A percentile compares a stretch with the other conserved stretches of the same genome.
phyloP scores from a whole-genome alignment of 352 stramenopile species.

The Phytopythium cucurbitacearum region DNA sequence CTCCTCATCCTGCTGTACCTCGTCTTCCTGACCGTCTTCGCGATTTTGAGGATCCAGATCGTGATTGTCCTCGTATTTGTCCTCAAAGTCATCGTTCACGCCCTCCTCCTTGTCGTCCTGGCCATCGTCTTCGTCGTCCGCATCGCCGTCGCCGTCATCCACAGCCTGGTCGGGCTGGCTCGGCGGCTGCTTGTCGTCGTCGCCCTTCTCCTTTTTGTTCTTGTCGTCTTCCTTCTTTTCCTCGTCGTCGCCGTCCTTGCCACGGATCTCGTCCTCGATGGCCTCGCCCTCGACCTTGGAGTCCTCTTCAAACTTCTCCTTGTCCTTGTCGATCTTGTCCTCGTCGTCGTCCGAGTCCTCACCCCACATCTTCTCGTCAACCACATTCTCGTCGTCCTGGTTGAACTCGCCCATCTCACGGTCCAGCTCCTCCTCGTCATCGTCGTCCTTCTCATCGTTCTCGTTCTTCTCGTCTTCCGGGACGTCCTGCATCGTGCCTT shows the following conservation, averaged over 20 bases:
- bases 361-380: conserved; percentile 99
- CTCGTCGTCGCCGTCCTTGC: conserved; percentile 87
- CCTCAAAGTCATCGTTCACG: conserved; percentile 89
- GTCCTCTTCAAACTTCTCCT: conserved; percentile 92
- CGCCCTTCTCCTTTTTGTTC: conserved; percentile 40
- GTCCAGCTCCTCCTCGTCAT: conserved; percentile 95
- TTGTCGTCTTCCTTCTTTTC: conserved; percentile 76
- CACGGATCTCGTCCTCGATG: conserved; percentile 85
- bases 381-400: conserved; percentile 95
- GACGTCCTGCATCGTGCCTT: conserved; percentile 98
- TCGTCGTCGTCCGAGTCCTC: conserved; percentile 91
- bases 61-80: conserved; percentile 81
- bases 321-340: conserved; percentile 95
- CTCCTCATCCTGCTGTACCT: conserved; percentile 59
- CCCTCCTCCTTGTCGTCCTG: conserved; percentile 77
- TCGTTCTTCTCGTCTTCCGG: conserved; percentile 91
- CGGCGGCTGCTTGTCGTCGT: conserved; percentile 46
- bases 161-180: conserved; percentile 42
- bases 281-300: conserved; percentile 74
- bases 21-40: conserved; percentile 45
- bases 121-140: conserved; percentile 30
- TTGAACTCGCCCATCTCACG: conserved; percentile 98
- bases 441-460: conserved; percentile 80
- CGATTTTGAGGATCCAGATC: conserved; percentile 53
- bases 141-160: conserved; percentile 25